Conservation (phyloP, 2,329 filamentous ascomycete genomes). For the Nothomitra cinnamomea region DNA sequence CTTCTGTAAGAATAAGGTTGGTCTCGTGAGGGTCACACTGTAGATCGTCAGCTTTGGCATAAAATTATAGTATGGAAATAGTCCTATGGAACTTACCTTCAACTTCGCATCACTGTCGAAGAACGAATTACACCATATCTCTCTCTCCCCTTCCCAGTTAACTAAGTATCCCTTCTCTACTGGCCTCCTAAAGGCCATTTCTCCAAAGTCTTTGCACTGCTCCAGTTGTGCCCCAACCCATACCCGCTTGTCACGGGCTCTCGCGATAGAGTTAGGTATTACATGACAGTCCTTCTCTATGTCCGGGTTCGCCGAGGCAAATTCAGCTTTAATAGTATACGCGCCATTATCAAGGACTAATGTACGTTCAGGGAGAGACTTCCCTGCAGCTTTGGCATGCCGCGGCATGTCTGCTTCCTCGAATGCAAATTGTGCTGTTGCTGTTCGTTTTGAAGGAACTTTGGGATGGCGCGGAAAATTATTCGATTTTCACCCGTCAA, state of each 20-base stretch:
- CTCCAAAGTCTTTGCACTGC: constrained; percentile 73
- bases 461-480: too few species aligned
- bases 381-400: constrained; percentile 9
- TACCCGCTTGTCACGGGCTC: constrained; percentile 59
- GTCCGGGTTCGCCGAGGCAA: constrained; percentile 32
- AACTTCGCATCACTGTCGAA: constrained; percentile 48
- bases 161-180: constrained; percentile 92
- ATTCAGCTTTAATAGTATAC: constrained; percentile 79
- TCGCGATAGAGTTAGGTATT: constrained; percentile 79
- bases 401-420: background rate
- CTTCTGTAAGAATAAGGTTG: constrained; percentile 71
- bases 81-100: constrained; percentile 21
- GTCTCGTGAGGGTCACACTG: constrained; percentile 62
- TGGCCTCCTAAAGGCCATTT: constrained; percentile 70
- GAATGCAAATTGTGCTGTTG: background rate
- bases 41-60: constrained; percentile 2
- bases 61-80: background rate
- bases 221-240: constrained; percentile 69
- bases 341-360: constrained; percentile 90
- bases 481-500: too few species aligned
- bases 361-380: constrained; percentile 43
- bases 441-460: too few species aligned
- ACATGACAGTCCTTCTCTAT: constrained; percentile 40
- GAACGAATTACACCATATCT: constrained; percentile 86
- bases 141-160: constrained; percentile 91